These are phyloP conservation scores for Gymnopilus dilepis DNA, from an alignment of 768 basidiomycete species.

Conservation along the genomic window DNA sequence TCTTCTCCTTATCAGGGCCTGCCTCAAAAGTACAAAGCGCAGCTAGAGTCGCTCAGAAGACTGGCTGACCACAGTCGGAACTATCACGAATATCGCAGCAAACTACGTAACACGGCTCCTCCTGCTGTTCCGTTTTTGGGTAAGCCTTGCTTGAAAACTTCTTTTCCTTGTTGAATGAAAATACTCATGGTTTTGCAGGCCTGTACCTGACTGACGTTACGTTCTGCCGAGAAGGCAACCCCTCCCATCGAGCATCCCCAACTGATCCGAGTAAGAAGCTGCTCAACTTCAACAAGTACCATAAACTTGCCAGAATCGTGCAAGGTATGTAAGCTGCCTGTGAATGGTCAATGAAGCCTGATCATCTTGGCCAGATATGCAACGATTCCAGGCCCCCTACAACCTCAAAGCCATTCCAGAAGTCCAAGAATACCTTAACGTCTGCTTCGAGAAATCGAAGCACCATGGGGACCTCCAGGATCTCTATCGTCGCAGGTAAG, in stretches of 20 bases:
- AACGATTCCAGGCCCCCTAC: constrained; percentile 88
- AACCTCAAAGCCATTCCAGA: constrained; percentile 89
- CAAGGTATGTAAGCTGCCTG: constrained; percentile 55
- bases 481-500: constrained; percentile 83
- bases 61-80: constrained; percentile 92
- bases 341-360: not conserved
- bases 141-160: constrained; percentile 32
- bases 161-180: constrained; percentile 4
- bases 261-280: constrained; percentile 76
- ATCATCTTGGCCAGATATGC: constrained; percentile 65
- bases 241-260: constrained; percentile 82
- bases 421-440: constrained; percentile 79
- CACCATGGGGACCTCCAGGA: constrained; percentile 85
- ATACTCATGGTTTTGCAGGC: constrained; percentile 45
- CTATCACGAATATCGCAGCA: constrained; percentile 89
- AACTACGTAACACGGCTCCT: constrained; percentile 84
- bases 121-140: constrained; percentile 97
- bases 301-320: constrained; percentile 85
- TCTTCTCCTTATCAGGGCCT: constrained; percentile 63
- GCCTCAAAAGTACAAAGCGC: constrained; percentile 80
- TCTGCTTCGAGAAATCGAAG: constrained; percentile 75
- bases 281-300: constrained; percentile 97
- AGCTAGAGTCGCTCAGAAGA: constrained; percentile 80
- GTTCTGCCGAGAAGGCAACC: constrained; percentile 95
- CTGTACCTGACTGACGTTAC: constrained; percentile 92